Base-by-base conservation (phyloP, 2,329 filamentous ascomycete genomes). In the Neonectria neomacrospora region DNA sequence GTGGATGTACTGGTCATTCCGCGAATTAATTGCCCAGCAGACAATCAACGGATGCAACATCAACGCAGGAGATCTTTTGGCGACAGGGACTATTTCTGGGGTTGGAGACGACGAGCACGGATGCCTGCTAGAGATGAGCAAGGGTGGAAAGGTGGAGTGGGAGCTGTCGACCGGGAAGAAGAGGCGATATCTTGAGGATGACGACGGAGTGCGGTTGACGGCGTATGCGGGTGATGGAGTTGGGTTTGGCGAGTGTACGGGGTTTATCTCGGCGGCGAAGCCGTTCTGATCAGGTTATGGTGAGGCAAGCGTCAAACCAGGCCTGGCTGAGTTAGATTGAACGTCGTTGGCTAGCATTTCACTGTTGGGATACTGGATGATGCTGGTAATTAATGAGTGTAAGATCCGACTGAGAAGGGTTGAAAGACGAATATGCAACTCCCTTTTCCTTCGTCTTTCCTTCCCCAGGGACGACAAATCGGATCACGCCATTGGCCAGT, bases 1-100 rank as follows among this genome's bases (percentile, higher is more conserved):
- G 41, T 62, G 59, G 54, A 63, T 80, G 70, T 80, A 79, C 67
- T 81, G 79, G 79, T 79, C 75, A 0, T 72, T 80, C 51, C 71
- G 77, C 22, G 74, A 80, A 18, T 20, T 63, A 5, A 54, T 63
- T 16, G 60, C 60, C 3, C 58, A 64, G 48, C 56, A 60, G 37
- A 59, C 54, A 12, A 57, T 60, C 57, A 58, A 55, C 32, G 62
- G 62, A 78, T 60, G 75, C 79, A 53, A 79, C 77, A 1, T 81
- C 41, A 73, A 73, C 30, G 78, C 78, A 0, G 80, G 80, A 0
- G 80, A 83, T 63, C 9, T 83, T 1, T 58, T 83, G 34, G 81
- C 75, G 0, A 82, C 80, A 0, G 81, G 81, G 0, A 83, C 80
- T 0, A 75, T 83, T 10, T 78, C 74, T 4, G 81, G 80, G 0